phyloP scores from a whole-genome alignment of 768 basidiomycete genomes.

The Arthromyces matolae region DNA sequence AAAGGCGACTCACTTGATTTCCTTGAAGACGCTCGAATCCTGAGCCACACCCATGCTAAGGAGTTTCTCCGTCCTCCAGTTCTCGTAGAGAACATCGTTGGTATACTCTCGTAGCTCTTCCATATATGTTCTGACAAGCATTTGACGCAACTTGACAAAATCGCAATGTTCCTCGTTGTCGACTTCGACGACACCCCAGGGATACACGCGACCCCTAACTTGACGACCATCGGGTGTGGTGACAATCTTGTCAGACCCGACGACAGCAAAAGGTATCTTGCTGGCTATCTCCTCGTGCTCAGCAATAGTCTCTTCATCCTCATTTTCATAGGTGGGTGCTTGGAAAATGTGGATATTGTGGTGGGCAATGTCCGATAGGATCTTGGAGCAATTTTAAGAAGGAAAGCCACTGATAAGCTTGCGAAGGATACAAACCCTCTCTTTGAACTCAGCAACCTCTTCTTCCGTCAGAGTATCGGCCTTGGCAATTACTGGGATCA shows the following conservation, averaged over 20 bases:
- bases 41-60: conserved; percentile 97
- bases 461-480: conserved; percentile 97
- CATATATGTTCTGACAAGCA: conserved; percentile 99
- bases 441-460: conserved; percentile 90
- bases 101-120: conserved; percentile 98
- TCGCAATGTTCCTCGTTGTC: conserved; percentile 99
- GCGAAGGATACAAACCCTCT: conserved; percentile 53
- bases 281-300: conserved; percentile 97
- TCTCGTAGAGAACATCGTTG: conserved; percentile 93
- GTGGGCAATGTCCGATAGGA: conserved; percentile 88
- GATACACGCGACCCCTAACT: conserved; percentile 93
- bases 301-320: conserved; percentile 96
- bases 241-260: conserved; percentile 87
- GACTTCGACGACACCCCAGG: conserved; percentile 99
- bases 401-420: conserved; percentile 6
- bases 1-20: conserved; percentile 80
- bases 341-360: conserved; percentile 99
- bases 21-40: conserved; percentile 97
- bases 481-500: conserved; percentile 98
- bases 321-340: conserved; percentile 95
- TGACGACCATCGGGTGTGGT: conserved; percentile 81
- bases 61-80: conserved; percentile 96
- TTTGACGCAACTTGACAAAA: conserved; percentile 98
- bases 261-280: conserved; percentile 98
- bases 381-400: conserved; percentile 40